Base-by-base conservation (phyloP, 805 yeast species). In the Barnettozyma populi region DNA sequence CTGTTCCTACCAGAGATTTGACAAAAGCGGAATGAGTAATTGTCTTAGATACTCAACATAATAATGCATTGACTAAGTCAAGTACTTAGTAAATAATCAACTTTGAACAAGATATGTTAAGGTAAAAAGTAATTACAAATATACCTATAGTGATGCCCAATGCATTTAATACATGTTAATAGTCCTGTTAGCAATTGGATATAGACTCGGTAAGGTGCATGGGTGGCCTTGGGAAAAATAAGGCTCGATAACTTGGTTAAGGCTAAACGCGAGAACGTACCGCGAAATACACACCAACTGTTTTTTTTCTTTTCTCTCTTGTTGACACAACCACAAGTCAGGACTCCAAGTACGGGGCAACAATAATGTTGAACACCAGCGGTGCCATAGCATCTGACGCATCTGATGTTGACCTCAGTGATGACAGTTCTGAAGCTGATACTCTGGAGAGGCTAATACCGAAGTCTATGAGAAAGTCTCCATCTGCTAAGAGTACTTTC, bases 1-100 rank as follows among this genome's bases (percentile, higher is more conserved):
- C 76, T 10, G 52, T 59, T 20, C 49, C 47, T 25, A 43, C 47
- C 5, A 35, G 42, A 29, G 45, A 50, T 18, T 36, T 44, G 25
- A 42, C 53, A 8, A 25, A 27, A 36, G 7, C 29, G 13, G 25
- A 35, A 14, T 29, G 32, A 40, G 8, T 20, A 20, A 19, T 21
- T 7, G 18, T n/a, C 23, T 6, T 34, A 24, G 10, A 21, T 14
- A 35, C 9, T n/a, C 10, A 42, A 21, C 9, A 8, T 14, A 10
- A 7, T 21, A 29, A 29, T 4, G 29, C 23, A 29, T 31, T 19
- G 23, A 14, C 11, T 13, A 21, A 27, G n/a, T n/a, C 16, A 4
- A 8, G 4, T 27, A 27, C 31, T 24, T 7, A 24, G 27, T 24
- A n/a, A n/a, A n/a, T n/a, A n/a, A n/a, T n/a, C n/a, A n/a, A n/a